A percentile compares a stretch with the other conserved stretches of the same genome.
Evolutionary conservation across 2,329 filamentous ascomycete genomes (phyloP).

Genomic region (Cryphonectria radicalis): DNA sequence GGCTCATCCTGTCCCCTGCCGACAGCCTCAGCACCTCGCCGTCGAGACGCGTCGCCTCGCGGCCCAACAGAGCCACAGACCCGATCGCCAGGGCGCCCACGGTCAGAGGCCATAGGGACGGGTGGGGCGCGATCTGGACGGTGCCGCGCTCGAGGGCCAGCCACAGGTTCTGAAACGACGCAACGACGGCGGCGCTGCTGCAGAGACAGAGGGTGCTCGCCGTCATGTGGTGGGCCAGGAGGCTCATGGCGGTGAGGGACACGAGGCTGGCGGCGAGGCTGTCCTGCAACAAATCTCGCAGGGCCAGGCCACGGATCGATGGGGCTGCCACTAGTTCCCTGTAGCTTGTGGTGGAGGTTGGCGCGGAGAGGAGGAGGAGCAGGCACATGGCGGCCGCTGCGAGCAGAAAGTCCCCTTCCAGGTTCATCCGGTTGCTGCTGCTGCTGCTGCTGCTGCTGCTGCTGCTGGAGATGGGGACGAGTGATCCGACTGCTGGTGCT

Average conservation of each 20-base stretch:
- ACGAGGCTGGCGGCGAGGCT: slow-evolving; percentile 3
- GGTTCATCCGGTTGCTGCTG: neutral
- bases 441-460: neutral
- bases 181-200: neutral
- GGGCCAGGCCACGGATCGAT: neutral
- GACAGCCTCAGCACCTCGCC: slow-evolving; percentile 5
- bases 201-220: slow-evolving; percentile 3
- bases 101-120: neutral
- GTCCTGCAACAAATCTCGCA: neutral
- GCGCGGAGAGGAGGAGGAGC: neutral
- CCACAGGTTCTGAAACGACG: neutral
- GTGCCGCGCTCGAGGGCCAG: neutral
- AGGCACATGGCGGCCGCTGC: neutral
- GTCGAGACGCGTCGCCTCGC: slow-evolving; percentile 5
- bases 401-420: neutral
- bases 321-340: neutral
- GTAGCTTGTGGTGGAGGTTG: neutral
- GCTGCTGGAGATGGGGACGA: too few species aligned
- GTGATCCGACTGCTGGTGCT: neutral
- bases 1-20: neutral
- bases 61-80: neutral
- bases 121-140: neutral
- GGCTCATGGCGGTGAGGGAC: neutral
- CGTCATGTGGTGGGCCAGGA: slow-evolving; percentile 8
- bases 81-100: neutral